Evolutionary conservation across 805 yeast genomes (phyloP).

Genomic region (Kodamaea laetipori): DNA sequence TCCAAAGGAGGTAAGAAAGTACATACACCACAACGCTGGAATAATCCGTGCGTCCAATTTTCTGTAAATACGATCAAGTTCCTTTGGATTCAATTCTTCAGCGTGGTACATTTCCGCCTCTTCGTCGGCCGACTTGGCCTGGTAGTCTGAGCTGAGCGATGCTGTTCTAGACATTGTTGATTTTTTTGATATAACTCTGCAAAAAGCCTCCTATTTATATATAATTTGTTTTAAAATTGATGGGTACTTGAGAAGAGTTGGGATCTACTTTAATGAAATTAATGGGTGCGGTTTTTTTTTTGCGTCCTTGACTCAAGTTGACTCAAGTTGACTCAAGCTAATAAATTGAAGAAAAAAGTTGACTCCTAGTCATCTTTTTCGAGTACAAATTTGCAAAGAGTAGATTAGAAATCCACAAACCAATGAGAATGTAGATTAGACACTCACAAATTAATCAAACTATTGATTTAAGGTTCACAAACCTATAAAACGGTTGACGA

Average conservation of each 20-base stretch:
- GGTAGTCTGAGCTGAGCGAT: background rate
- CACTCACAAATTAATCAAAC: too few species aligned
- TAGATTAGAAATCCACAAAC: background rate
- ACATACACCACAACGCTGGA: constrained; percentile 80
- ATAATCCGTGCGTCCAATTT: constrained; percentile 70
- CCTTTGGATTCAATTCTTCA: constrained; percentile 18
- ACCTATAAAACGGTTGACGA: too few species aligned
- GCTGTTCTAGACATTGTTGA: constrained; percentile 2
- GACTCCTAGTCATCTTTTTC: constrained; percentile 9
- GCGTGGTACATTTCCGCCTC: constrained; percentile 8
- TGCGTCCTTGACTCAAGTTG: constrained; percentile 1
- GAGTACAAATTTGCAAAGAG: too few species aligned
- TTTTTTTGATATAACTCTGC: background rate
- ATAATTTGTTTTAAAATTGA: too few species aligned
- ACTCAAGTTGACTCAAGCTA: constrained; percentile 5
- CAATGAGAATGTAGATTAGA: too few species aligned
- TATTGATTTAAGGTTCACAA: too few species aligned
- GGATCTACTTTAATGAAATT: too few species aligned
- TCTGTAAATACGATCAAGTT: constrained; percentile 57
- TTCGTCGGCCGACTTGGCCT: constrained; percentile 11
- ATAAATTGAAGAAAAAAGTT: background rate
- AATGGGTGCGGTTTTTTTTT: too few species aligned
- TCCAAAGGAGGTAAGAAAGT: constrained; percentile 79
- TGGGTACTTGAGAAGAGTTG: too few species aligned
- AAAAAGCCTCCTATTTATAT: background rate